Conservation (phyloP, 352 stramenopile species). For the Phytophthora pistaciae region DNA sequence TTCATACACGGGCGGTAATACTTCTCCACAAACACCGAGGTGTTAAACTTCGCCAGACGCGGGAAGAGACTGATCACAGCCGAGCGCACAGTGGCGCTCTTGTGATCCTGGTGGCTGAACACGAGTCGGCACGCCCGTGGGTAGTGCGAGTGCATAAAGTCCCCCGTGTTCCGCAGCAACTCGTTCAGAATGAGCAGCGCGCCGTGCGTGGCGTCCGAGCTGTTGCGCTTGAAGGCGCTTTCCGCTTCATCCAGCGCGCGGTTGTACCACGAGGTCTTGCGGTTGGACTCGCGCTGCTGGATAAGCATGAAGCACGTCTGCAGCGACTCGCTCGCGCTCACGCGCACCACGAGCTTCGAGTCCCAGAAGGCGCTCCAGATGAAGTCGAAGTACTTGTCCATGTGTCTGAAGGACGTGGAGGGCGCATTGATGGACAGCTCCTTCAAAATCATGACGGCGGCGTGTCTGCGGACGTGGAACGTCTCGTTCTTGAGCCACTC, state of each 20-base stretch:
- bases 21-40: slow-evolving; percentile 85
- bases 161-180: slow-evolving; percentile 85
- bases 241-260: slow-evolving; percentile 83
- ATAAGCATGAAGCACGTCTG: slow-evolving; percentile 90
- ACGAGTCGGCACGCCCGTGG: slow-evolving; percentile 75
- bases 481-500: slow-evolving; percentile 92
- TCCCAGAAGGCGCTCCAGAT: slow-evolving; percentile 93
- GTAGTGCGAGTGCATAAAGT: slow-evolving; percentile 92
- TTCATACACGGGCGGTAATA: slow-evolving; percentile 88
- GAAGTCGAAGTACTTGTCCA: slow-evolving; percentile 92
- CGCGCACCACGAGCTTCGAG: slow-evolving; percentile 76
- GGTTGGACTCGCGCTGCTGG: slow-evolving; percentile 89
- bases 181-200: slow-evolving; percentile 89
- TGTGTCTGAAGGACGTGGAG: slow-evolving; percentile 88
- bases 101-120: slow-evolving; percentile 83
- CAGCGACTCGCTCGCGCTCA: slow-evolving; percentile 84
- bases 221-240: slow-evolving; percentile 76
- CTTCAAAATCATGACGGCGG: slow-evolving; percentile 89
- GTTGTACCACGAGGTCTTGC: slow-evolving; percentile 86
- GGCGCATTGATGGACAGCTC: slow-evolving; percentile 88
- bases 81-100: slow-evolving; percentile 76
- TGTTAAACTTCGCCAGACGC: slow-evolving; percentile 90
- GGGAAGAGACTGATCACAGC: slow-evolving; percentile 90
- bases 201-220: slow-evolving; percentile 82
- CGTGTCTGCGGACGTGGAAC: slow-evolving; percentile 87